A percentile compares a stretch with the other conserved stretches of the same genome.
Evolutionary conservation across 352 stramenopile genomes (phyloP).

Genomic region (Phytophthora vignae): DNA sequence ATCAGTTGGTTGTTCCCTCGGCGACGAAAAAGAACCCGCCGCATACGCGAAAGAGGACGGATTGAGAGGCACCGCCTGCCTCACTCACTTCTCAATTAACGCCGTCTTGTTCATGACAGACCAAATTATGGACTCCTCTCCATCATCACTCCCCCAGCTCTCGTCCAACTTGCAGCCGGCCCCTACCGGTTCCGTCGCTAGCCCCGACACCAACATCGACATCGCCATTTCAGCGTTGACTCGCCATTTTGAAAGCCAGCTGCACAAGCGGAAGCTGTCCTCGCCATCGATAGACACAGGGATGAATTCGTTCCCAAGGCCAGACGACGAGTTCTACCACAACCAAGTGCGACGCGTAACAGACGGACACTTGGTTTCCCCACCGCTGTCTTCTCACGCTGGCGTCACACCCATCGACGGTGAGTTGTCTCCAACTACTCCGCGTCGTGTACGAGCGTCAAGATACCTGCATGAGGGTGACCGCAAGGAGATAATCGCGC

Average conservation of each 20-base stretch:
- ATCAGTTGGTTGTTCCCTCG: neutral
- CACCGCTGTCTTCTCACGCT: neutral
- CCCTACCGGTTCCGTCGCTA: neutral
- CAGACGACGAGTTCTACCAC: neutral
- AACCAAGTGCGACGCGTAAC: neutral
- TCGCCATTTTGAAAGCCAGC: constrained; percentile 17
- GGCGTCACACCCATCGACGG: neutral
- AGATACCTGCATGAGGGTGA: constrained; percentile 15
- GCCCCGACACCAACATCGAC: constrained; percentile 4
- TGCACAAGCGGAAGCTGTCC: constrained; percentile 16
- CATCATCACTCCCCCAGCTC: constrained; percentile 1
- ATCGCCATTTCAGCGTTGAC: constrained; percentile 19
- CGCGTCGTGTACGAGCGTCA: constrained; percentile 9
- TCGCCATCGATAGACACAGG: neutral
- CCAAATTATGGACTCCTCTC: constrained; percentile 13
- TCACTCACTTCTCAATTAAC: constrained; percentile 18
- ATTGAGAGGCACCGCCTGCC: neutral
- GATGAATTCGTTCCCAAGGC: neutral
- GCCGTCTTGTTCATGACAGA: neutral
- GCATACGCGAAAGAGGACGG: constrained; percentile 6
- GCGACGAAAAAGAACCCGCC: neutral
- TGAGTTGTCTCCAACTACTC: constrained; percentile 10
- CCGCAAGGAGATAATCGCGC: constrained; percentile 14
- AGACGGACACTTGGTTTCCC: neutral
- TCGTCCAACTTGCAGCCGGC: constrained; percentile 18